Percentiles rank a stretch among this genome's conserved stretches.
These are phyloP conservation scores for Cydonia oblonga DNA, from an alignment of 331 rosid species.

Conservation along the genomic window DNA sequence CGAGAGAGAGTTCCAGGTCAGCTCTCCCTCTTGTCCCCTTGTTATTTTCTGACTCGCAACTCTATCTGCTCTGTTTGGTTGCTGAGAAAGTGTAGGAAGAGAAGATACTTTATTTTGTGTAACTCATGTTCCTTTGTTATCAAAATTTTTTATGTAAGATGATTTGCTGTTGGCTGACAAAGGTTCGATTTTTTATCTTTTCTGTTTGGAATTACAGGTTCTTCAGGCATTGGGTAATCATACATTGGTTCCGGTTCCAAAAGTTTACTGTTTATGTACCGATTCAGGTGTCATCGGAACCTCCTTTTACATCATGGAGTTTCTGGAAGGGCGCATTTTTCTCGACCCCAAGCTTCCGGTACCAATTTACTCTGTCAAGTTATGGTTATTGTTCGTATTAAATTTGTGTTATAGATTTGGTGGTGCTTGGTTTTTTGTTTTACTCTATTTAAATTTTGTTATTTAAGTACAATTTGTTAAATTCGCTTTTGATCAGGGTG, in stretches of 20 bases:
- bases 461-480: background rate
- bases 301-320: slow-evolving; percentile 88
- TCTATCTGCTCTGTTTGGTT: background rate
- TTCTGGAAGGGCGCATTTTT: slow-evolving; percentile 77
- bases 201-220: slow-evolving; percentile 35
- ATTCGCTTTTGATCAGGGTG: slow-evolving; percentile 35
- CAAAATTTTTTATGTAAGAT: background rate
- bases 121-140: background rate
- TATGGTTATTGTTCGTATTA: background rate
- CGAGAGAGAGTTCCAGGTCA: slow-evolving; percentile 85
- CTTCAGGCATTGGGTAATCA: slow-evolving; percentile 61
- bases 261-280: slow-evolving; percentile 70
- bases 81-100: background rate
- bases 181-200: background rate
- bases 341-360: slow-evolving; percentile 72
- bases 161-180: background rate
- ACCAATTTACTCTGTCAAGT: background rate
- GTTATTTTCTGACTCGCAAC: background rate
- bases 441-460: background rate
- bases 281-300: slow-evolving; percentile 73
- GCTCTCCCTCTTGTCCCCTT: background rate
- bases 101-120: background rate
- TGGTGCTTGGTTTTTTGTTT: background rate
- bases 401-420: background rate
- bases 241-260: slow-evolving; percentile 76